Evolutionary conservation across 768 basidiomycete genomes (phyloP).

Genomic region (Boletus tylopilopsis): DNA sequence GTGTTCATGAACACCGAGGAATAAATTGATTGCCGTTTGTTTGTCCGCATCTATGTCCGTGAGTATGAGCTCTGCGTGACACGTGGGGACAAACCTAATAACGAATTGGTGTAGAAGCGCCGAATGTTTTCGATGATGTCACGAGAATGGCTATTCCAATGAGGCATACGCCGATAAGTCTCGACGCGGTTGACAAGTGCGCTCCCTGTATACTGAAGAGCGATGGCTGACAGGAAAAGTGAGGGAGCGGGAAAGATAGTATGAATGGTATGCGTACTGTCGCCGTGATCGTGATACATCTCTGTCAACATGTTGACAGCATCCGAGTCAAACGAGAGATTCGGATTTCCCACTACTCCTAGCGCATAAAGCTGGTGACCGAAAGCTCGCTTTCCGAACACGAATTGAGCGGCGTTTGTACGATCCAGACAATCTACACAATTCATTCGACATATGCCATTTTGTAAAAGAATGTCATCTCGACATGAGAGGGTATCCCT

Average conservation of each 20-base stretch:
- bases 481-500: conserved; percentile 45
- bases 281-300: conserved; percentile 98
- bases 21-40: conserved; percentile 96
- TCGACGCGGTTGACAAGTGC: conserved; percentile 95
- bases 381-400: conserved; percentile 90
- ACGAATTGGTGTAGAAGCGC: conserved; percentile 91
- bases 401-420: conserved; percentile 95
- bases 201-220: conserved; percentile 95
- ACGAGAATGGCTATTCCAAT: conserved; percentile 96
- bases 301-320: conserved; percentile 96
- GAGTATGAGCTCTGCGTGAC: background rate
- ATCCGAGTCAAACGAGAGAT: conserved; percentile 88
- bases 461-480: conserved; percentile 73
- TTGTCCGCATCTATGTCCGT: conserved; percentile 80
- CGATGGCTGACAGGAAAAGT: conserved; percentile 59
- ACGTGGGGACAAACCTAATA: conserved; percentile 55
- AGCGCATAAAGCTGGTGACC: conserved; percentile 95
- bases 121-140: conserved; percentile 95
- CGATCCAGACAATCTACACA: conserved; percentile 97
- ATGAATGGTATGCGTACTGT: conserved; percentile 54
- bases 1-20: conserved; percentile 71
- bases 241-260: background rate
- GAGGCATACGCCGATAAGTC: conserved; percentile 91
- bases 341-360: conserved; percentile 81
- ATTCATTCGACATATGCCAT: conserved; percentile 89